Base-by-base conservation (phyloP, 139 green algal species). In the Gonium pectorale region DNA sequence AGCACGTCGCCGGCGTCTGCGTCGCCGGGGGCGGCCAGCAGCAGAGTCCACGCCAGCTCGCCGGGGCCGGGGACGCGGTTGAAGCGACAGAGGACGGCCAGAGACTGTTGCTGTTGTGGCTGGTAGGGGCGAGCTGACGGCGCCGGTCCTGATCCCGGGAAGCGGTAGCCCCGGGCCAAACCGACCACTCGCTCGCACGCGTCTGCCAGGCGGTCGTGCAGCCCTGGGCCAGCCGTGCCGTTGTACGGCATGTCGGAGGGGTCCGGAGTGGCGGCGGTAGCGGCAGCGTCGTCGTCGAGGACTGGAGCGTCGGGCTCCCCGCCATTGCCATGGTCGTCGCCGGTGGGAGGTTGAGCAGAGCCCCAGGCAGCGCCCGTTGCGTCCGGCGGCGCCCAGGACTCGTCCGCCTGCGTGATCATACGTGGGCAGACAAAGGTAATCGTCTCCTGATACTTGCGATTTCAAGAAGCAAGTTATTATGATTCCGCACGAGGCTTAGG, bases 1-100 rank as follows among this genome's bases (percentile, higher is more conserved):
- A 77, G 43, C 68, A 77, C 43, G 43, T 77, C 68, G 3, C 29
- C 68, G 4, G 17, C 43, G 43, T 77, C 68, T 8, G 22, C 66
- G 22, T 37, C 64, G 17, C 3, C 24, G 17, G 67, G 43, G 7
- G 29, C 41, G 5, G 11, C 43, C 17, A 29, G 5, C 41, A 77
- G 43, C 37, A 77, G 33, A 27, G 40, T 51, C 2, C 11, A 19
- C 0, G 41, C 9, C 29, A 77, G 27, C 68, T 77, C 68, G 3
- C 68, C 68, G 7, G 68, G 68, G 1, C 26, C 41, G 0, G 68
- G 68, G 27, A 40, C 68, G 26, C 68, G 68, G 26, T 27, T 41
- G 68, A 77, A 77, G 43, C 68, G 68, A n/a, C 43, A 59, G 29
- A 77, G 43, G 43, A 60, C 29, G 27, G 41, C 29, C 68, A 77